Evolutionary conservation across 139 green algal genomes (phyloP).

Genomic region (Picochlorum sp.): DNA sequence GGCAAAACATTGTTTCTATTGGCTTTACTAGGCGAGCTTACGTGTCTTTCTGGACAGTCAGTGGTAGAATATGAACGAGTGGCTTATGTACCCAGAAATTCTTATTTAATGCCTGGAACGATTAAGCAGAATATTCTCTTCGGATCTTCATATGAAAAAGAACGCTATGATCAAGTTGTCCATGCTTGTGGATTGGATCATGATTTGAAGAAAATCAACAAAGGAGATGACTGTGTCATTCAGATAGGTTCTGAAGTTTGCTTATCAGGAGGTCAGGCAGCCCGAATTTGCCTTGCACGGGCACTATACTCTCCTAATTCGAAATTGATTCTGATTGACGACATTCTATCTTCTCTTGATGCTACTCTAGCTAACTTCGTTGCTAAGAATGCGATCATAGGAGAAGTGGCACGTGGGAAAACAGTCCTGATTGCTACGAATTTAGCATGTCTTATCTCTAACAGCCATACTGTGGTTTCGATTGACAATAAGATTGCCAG

Average conservation of each 20-base stretch:
- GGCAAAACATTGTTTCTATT: too few species aligned
- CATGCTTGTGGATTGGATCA: slow-evolving; percentile 34
- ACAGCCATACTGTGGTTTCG: too few species aligned
- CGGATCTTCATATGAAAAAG: slow-evolving; percentile 13
- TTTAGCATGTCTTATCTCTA: too few species aligned
- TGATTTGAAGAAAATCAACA: neutral
- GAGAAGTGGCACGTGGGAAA: slow-evolving; percentile 18
- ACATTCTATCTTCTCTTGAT: slow-evolving; percentile 51
- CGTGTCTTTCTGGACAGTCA: too few species aligned
- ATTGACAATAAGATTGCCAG: too few species aligned
- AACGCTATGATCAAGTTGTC: slow-evolving; percentile 42
- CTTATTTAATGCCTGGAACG: slow-evolving; percentile 49
- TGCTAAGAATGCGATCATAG: slow-evolving; percentile 29
- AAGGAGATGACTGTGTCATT: slow-evolving; percentile 22
- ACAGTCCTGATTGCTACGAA: slow-evolving; percentile 41
- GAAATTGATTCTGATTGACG: neutral
- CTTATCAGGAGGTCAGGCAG: slow-evolving; percentile 42
- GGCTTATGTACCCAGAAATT: slow-evolving; percentile 47
- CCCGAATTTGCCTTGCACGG: slow-evolving; percentile 42
- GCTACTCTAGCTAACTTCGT: slow-evolving; percentile 24
- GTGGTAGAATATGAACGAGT: too few species aligned
- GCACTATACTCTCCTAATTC: slow-evolving; percentile 46
- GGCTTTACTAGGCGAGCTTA: too few species aligned
- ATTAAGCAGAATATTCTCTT: slow-evolving; percentile 37
- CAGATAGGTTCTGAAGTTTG: slow-evolving; percentile 41